phyloP scores from a whole-genome alignment of 495 filamentous ascomycete genomes.

The Tuber melanosporum region DNA sequence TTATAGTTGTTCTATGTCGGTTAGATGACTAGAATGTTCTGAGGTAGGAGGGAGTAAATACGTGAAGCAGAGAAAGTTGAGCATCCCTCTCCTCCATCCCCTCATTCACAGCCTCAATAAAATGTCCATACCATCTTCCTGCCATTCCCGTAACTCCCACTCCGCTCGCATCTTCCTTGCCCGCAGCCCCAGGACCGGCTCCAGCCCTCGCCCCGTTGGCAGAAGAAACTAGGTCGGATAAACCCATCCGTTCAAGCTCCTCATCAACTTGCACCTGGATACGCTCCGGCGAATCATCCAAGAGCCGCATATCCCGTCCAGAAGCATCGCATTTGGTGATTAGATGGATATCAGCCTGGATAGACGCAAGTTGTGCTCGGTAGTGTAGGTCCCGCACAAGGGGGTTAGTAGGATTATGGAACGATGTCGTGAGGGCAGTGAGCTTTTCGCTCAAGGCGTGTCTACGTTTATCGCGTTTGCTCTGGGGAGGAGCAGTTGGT shows the following conservation, averaged over 20 bases:
- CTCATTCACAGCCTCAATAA: conserved; percentile 77
- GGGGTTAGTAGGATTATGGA: conserved; percentile 52
- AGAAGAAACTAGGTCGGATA: conserved; percentile 51
- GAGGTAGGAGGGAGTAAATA: conserved; percentile 45
- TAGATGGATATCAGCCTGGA: conserved; percentile 83
- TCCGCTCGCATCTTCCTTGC: conserved; percentile 42
- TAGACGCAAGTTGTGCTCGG: conserved; percentile 75
- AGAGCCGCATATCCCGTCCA: conserved; percentile 57
- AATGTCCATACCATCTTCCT: conserved; percentile 63
- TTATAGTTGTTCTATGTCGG: conserved; percentile 28
- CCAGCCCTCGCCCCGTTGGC: conserved; percentile 46
- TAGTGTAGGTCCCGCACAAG: conserved; percentile 72
- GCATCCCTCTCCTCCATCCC: conserved; percentile 76
- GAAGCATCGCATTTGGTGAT: conserved; percentile 79
- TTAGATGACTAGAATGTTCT: not conserved
- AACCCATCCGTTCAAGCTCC: conserved; percentile 49
- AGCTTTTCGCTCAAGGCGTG: conserved; percentile 70
- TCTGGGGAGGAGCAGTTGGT: conserved; percentile 48
- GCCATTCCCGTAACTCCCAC: conserved; percentile 50
- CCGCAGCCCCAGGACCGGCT: conserved; percentile 37
- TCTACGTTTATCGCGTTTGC: conserved; percentile 87
- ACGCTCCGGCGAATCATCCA: conserved; percentile 62
- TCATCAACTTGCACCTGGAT: conserved; percentile 56
- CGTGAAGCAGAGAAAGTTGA: conserved; percentile 65
- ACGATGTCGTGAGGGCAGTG: conserved; percentile 61